A percentile compares a stretch with the other conserved stretches of the same genome.
Evolutionary conservation across 2,329 filamentous ascomycete species (phyloP).

Genomic region (Pseudopyrenochaeta lycopersici): DNA sequence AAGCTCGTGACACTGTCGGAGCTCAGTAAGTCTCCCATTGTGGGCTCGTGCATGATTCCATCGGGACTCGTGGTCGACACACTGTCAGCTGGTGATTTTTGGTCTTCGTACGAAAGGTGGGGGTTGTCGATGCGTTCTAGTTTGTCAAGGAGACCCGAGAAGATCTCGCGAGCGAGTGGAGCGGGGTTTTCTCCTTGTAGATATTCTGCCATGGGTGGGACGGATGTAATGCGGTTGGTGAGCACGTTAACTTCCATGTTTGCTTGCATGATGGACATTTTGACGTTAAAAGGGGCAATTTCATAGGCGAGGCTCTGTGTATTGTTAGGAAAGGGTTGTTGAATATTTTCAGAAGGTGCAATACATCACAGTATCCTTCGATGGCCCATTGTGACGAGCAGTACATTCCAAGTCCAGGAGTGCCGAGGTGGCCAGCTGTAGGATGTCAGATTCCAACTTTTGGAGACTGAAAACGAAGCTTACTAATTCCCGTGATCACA

Average conservation of each 20-base stretch:
- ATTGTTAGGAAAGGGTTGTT: slow-evolving; percentile 10
- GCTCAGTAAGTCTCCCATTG: slow-evolving; percentile 57
- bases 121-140: slow-evolving; percentile 67
- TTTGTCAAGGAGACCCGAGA: slow-evolving; percentile 79
- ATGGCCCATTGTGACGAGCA: slow-evolving; percentile 93
- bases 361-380: slow-evolving; percentile 90
- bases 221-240: slow-evolving; percentile 85
- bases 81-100: slow-evolving; percentile 39
- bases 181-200: slow-evolving; percentile 75
- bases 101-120: slow-evolving; percentile 39
- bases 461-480: slow-evolving; percentile 9
- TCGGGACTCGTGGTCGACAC: slow-evolving; percentile 40
- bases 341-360: not conserved
- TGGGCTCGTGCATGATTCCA: slow-evolving; percentile 35
- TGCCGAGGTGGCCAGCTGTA: slow-evolving; percentile 83
- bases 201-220: slow-evolving; percentile 77
- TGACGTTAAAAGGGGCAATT: slow-evolving; percentile 94
- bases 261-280: slow-evolving; percentile 93
- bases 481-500: slow-evolving; percentile 83
- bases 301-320: slow-evolving; percentile 83
- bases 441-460: slow-evolving; percentile 14
- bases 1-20: slow-evolving; percentile 67
- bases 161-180: slow-evolving; percentile 82
- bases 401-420: slow-evolving; percentile 88
- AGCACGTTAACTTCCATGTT: slow-evolving; percentile 91